Conservation (phyloP, 2,329 filamentous ascomycete species). For the Albifimbria verrucaria region DNA sequence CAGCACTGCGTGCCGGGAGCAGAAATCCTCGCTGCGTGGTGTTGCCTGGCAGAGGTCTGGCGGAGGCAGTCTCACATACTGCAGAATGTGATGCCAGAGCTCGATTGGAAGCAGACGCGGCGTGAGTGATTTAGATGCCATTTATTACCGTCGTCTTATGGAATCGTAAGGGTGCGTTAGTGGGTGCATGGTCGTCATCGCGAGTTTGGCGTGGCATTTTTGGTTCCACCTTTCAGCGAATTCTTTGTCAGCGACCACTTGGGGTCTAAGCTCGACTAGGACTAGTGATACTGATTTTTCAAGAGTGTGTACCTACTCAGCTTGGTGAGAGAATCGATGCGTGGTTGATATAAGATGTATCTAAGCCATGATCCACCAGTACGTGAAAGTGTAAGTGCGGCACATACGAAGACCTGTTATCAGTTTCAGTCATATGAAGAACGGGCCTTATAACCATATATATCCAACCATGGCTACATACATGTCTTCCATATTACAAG, state of each 20-base stretch:
- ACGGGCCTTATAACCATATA: too few species aligned
- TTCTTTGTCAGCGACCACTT: not conserved
- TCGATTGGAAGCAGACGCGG: conserved; percentile 4
- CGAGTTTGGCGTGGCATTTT: not conserved
- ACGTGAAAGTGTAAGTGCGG: too few species aligned
- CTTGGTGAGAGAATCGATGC: too few species aligned
- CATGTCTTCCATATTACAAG: too few species aligned
- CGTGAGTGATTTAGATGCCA: conserved; percentile 1
- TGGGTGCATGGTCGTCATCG: not conserved
- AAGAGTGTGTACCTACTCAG: too few species aligned
- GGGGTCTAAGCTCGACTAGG: not conserved
- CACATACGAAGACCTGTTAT: too few species aligned
- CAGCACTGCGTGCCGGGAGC: conserved; percentile 3
- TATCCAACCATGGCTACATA: too few species aligned
- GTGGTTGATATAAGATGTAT: too few species aligned
- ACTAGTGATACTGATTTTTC: not conserved
- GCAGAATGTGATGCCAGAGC: conserved; percentile 5
- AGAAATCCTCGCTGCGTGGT: conserved; percentile 2
- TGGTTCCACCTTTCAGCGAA: not conserved
- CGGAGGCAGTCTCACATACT: conserved; percentile 3
- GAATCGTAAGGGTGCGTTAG: not conserved
- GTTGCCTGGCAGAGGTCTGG: conserved; percentile 1
- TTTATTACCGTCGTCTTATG: not conserved
- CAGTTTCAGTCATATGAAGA: too few species aligned
- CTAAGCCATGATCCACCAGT: too few species aligned